Evolutionary conservation across 2,329 filamentous ascomycete species (phyloP).

Genomic region (Chaetomiaceae sp.): DNA sequence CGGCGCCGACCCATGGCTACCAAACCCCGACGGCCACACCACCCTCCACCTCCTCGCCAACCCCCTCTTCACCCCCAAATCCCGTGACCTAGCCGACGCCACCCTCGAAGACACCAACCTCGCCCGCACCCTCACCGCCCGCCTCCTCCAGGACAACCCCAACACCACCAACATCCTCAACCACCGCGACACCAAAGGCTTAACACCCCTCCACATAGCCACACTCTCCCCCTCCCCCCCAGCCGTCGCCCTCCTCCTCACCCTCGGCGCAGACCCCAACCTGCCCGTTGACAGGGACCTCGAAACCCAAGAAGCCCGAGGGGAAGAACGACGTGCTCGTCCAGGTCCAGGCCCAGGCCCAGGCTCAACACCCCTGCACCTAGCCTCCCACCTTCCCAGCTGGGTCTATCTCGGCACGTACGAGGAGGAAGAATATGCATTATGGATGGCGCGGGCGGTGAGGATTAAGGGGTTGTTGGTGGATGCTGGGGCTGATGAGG

Average conservation of each 20-base stretch:
- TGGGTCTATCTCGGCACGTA: background rate
- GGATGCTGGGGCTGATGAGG: background rate
- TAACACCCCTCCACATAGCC: background rate
- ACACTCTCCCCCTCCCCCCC: background rate
- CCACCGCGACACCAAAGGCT: background rate
- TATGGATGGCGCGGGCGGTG: background rate
- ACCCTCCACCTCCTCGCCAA: background rate
- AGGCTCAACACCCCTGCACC: background rate
- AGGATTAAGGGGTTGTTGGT: background rate
- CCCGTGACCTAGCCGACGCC: background rate
- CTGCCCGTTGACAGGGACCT: background rate
- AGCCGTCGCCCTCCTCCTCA: background rate
- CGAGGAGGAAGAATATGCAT: background rate
- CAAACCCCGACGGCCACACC: background rate
- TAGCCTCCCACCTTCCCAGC: background rate
- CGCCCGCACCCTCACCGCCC: background rate
- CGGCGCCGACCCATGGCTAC: background rate
- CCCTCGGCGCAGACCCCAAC: constrained; percentile 1
- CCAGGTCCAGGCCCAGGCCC: too few relatives aligned
- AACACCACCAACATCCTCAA: background rate
- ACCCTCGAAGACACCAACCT: background rate
- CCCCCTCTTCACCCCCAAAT: background rate
- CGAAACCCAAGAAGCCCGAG: too few relatives aligned
- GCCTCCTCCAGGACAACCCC: background rate
- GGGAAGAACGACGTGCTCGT: too few relatives aligned